Evolutionary conservation across 768 basidiomycete species (phyloP), one percentile per base, ranked within the genome.

Genomic region (Mycena latifolia): DNA sequence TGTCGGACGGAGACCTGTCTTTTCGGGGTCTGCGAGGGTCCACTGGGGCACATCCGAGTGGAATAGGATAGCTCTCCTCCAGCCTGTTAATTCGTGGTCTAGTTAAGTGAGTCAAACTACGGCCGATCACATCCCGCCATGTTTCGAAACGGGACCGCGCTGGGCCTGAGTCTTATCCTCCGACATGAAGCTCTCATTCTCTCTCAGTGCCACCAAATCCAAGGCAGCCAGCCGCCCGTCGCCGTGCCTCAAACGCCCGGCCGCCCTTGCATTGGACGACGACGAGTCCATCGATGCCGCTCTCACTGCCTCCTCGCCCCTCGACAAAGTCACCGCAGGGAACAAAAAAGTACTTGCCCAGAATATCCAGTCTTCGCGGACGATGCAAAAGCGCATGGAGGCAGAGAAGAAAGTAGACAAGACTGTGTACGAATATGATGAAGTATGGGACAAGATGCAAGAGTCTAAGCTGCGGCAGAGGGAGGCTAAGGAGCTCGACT

Each of bases 381-480:
- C 87, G n/a, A 81, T 82, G 76, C 88, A 84, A 80, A 92, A 90
- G 74, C 86, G 87, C 69, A 88, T 96, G 80, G 89, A 93, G 67
- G 87, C 86, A 55, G 96, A 96, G 76, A 86, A 89, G 80, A 83
- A 84, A 67, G 82, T 95, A 5, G 97, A 99, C 71, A 74, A 86
- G 45, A 91, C 90, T 0, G 93, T 96, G 6, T 99, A 92, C 76
- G 89, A 96, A 77, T 99, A 99, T 73, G 98, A 99, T 75, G 96
- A 94, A 78, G 89, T 99, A 5, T 99, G 91, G 87, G 98, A 99
- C 73, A 88, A 86, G 70, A 98, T 99, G 91, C 96, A 99, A 78
- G 88, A 91, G 69, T 92, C 89, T 0, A 94, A 96, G 78, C 81
- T 81, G 67, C 80, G 79, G 43, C 92, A 92, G 74, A 93, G 94